Conservation (phyloP, 768 basidiomycete species). For the Leccinum pellstonianum region DNA sequence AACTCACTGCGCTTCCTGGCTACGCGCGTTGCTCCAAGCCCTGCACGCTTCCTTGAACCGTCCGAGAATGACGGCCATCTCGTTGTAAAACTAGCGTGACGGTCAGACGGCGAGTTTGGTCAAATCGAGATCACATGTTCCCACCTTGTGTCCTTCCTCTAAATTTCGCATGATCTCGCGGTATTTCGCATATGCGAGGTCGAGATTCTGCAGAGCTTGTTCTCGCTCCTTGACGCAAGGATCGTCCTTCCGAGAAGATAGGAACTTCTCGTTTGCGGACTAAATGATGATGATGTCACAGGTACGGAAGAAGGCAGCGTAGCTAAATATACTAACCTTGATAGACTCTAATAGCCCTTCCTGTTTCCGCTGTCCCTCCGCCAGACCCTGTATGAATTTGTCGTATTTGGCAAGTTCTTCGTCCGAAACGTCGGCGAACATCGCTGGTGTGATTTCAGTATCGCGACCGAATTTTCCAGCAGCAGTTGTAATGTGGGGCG, state of each 20-base stretch:
- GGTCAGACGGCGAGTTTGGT: background rate
- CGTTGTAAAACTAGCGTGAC: slow-evolving; percentile 80
- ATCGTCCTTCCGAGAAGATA: slow-evolving; percentile 77
- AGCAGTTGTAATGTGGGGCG: slow-evolving; percentile 60
- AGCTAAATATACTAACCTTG: slow-evolving; percentile 47
- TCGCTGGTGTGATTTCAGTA: slow-evolving; percentile 72
- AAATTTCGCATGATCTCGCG: slow-evolving; percentile 81
- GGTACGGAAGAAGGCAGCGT: background rate
- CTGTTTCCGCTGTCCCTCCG: slow-evolving; percentile 56
- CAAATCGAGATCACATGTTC: background rate
- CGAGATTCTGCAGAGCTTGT: slow-evolving; percentile 75
- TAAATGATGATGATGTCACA: slow-evolving; percentile 29
- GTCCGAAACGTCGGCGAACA: slow-evolving; percentile 85
- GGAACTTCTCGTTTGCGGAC: slow-evolving; percentile 68
- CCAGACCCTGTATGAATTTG: slow-evolving; percentile 61
- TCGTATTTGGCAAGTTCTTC: slow-evolving; percentile 82
- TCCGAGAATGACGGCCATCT: slow-evolving; percentile 67
- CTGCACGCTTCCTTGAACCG: slow-evolving; percentile 77
- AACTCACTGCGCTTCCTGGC: slow-evolving; percentile 72
- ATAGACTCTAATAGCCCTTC: slow-evolving; percentile 63
- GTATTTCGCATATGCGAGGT: slow-evolving; percentile 85
- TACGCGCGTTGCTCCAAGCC: slow-evolving; percentile 69
- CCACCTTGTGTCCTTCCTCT: slow-evolving; percentile 83
- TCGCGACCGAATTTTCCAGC: slow-evolving; percentile 66
- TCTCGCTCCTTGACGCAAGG: slow-evolving; percentile 77